Evolutionary conservation across 257 asterid genomes (phyloP), one percentile per base, ranked within the genome.

Genomic region (Scutellaria minor): DNA sequence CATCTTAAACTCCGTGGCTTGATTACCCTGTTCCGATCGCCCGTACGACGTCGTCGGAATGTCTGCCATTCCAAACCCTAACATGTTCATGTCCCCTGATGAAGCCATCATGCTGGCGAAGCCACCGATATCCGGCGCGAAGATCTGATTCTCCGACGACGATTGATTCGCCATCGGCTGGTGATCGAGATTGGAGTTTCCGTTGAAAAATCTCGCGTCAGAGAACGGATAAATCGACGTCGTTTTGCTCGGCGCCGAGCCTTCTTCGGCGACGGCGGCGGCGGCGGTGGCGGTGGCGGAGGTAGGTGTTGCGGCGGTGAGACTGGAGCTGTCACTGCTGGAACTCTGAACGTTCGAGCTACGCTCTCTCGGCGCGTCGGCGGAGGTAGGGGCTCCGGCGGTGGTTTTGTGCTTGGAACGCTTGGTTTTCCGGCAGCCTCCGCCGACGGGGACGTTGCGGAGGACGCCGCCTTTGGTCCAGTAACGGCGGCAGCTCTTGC

Each of bases 391-490:
- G 37, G 2, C 37, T 31, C 37, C 37, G 37, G 50, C 65, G 55
- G 56, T 24, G 40, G 69, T 35, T 71, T 80, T 85, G 0, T 81
- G 75, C 72, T 84, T 90, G 5, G 91, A 76, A 9, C 98, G 95
- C 66, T 88, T 90, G 59, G 89, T 62, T n/a, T 92, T 92, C 71
- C 98, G 86, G 89, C 96, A 92, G 8, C 98, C 92, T 22, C 98
- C 98, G 6, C 98, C 98, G 40, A 92, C 91, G 24, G 98, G 96
- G 47, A 92, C 96, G 90, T 77, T 92, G 45, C 98, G 96, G 54
- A 92, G 96, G 46, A 92, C 92, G 61, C 98, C 98, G 76, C 98
- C 97, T 80, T 90, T 90, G 15, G 98, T 92, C 98, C 98, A 92
- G 81, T 92, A 92, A 20, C 98, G 80, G 42, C 96, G 88, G 83